A percentile compares a stretch with the other conserved stretches of the same genome.
Conservation (phyloP, 1,284 basidiomycete species). For the Malassezia equina region DNA sequence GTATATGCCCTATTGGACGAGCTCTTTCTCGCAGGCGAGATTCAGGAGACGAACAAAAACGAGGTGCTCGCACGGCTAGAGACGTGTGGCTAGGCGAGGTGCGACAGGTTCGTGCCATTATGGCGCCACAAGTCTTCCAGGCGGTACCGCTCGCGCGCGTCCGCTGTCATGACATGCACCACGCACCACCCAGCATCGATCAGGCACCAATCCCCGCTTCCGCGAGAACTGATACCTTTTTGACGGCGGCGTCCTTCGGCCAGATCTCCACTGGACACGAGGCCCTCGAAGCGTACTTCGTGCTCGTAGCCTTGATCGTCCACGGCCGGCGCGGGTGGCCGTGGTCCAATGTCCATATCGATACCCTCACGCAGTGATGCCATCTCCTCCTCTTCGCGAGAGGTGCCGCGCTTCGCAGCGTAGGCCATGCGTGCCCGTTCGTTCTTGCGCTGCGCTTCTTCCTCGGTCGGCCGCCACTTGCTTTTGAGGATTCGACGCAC, state of each 20-base stretch:
- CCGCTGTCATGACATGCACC: slow-evolving; percentile 44
- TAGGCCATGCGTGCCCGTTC: slow-evolving; percentile 2
- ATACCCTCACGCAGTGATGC: slow-evolving; percentile 7
- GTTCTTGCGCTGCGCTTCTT: slow-evolving; percentile 13
- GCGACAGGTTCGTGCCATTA: slow-evolving; percentile 4
- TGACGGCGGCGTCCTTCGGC: slow-evolving; percentile 16
- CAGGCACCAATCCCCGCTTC: slow-evolving; percentile 44
- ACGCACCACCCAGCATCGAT: slow-evolving; percentile 47
- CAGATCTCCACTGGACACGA: slow-evolving; percentile 30
- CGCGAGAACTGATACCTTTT: slow-evolving; percentile 25
- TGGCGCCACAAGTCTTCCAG: slow-evolving; percentile 38
- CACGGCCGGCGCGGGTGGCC: neutral
- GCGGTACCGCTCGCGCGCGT: slow-evolving; percentile 35
- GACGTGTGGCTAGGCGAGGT: slow-evolving; percentile 20
- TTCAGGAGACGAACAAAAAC: slow-evolving; percentile 93
- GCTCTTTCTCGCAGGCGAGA: slow-evolving; percentile 95
- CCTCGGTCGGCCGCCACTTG: slow-evolving; percentile 2
- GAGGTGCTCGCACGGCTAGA: slow-evolving; percentile 82
- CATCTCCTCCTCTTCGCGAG: slow-evolving; percentile 13
- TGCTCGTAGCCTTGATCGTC: slow-evolving; percentile 5
- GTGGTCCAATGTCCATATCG: neutral
- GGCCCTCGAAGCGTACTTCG: slow-evolving; percentile 35
- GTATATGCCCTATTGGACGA: slow-evolving; percentile 96
- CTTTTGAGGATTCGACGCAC: slow-evolving; percentile 37
- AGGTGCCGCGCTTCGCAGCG: neutral